These are phyloP conservation scores for Blastobotrys attinorum DNA, from an alignment of 805 yeast genomes.

Conservation along the genomic window DNA sequence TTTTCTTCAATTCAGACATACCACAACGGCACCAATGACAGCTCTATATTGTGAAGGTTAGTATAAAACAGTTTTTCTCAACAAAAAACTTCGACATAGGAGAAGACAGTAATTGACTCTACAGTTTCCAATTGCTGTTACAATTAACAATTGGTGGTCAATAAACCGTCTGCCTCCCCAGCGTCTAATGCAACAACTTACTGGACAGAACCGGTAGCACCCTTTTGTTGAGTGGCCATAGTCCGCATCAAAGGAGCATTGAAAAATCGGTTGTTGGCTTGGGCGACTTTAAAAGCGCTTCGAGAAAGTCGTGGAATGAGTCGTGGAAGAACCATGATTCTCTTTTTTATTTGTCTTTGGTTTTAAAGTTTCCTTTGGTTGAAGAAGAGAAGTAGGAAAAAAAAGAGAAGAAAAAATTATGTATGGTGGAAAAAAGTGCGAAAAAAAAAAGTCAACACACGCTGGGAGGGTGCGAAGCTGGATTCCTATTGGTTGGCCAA, in stretches of 20 bases:
- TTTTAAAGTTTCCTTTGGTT: background rate
- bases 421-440: too few species aligned
- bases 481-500: too few species aligned
- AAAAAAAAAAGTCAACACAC: too few species aligned
- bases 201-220: constrained; percentile 72
- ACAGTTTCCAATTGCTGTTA: too few species aligned
- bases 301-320: constrained; percentile 47
- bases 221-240: background rate
- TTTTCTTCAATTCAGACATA: constrained; percentile 14
- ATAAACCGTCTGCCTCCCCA: background rate
- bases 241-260: constrained; percentile 66
- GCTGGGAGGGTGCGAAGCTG: too few species aligned
- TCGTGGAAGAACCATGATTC: constrained; percentile 58
- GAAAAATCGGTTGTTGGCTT: constrained; percentile 59
- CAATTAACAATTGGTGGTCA: background rate
- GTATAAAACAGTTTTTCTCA: too few species aligned
- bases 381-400: background rate
- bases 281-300: constrained; percentile 83
- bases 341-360: constrained; percentile 28
- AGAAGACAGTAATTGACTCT: too few species aligned
- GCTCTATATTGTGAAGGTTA: constrained; percentile 69
- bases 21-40: constrained; percentile 98
- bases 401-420: constrained; percentile 1
- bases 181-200: constrained; percentile 37
- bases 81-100: too few species aligned